A percentile compares a stretch with the other conserved stretches of the same genome.
Conservation (phyloP, 345 rosid species). For the Fremontodendron californicum region DNA sequence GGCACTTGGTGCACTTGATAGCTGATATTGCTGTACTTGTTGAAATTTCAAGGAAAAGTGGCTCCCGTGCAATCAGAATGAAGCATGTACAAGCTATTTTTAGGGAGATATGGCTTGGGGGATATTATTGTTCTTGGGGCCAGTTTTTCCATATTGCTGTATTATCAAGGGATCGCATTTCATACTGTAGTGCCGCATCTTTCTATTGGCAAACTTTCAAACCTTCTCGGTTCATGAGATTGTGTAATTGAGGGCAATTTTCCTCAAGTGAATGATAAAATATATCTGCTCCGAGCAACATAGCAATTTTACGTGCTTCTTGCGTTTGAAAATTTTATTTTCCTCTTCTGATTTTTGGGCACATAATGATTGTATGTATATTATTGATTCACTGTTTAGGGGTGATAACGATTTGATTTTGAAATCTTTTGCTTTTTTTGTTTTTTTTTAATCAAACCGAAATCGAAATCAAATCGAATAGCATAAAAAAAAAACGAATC, state of each 20-base stretch:
- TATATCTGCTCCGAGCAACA: background rate
- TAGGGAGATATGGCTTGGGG: background rate
- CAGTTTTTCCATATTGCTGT: background rate
- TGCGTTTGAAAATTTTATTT: background rate
- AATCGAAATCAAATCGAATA: too few relatives aligned
- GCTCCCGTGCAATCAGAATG: background rate
- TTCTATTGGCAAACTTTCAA: background rate
- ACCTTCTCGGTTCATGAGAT: background rate
- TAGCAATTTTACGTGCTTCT: background rate
- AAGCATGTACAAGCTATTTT: background rate
- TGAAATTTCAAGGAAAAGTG: background rate
- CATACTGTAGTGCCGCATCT: background rate
- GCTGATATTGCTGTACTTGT: slow-evolving; percentile 30
- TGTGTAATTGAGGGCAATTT: background rate
- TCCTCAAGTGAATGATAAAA: background rate
- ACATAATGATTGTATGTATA: background rate
- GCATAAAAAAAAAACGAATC: too few relatives aligned
- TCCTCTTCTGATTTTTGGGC: background rate
- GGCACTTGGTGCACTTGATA: slow-evolving; percentile 94
- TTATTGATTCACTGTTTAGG: background rate
- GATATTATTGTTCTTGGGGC: background rate
- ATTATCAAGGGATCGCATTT: background rate
- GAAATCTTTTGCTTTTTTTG: too few relatives aligned
- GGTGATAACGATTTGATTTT: too few relatives aligned
- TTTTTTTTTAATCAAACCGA: too few relatives aligned